Evolutionary conservation across 768 basidiomycete genomes (phyloP).

Genomic region (Pleurotus cornucopiae): DNA sequence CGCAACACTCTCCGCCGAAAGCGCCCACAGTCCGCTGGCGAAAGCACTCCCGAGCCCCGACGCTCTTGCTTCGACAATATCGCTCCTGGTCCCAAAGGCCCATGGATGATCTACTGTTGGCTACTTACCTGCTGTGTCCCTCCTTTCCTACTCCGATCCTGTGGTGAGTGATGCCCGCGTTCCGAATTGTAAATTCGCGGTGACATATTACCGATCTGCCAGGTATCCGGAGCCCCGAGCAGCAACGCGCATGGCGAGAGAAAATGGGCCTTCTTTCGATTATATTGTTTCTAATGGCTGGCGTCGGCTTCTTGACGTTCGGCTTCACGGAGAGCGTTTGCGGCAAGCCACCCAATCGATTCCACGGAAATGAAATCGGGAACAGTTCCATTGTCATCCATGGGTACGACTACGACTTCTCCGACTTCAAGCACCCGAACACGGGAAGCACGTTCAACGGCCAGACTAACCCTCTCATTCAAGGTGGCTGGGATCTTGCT

Average conservation of each 20-base stretch:
- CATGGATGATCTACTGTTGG: conserved; percentile 95
- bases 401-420: conserved; percentile 90
- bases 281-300: conserved; percentile 82
- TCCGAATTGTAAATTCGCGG: neutral
- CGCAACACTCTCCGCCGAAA: conserved; percentile 78
- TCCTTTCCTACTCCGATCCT: conserved; percentile 64
- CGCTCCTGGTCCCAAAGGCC: conserved; percentile 84
- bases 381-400: conserved; percentile 88
- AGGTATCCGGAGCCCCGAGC: conserved; percentile 90
- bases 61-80: conserved; percentile 35
- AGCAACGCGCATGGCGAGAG: conserved; percentile 96
- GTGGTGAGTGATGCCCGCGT: conserved; percentile 51
- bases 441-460: conserved; percentile 71
- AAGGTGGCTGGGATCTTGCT: conserved; percentile 69
- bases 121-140: conserved; percentile 84
- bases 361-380: conserved; percentile 74
- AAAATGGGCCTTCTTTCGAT: conserved; percentile 91
- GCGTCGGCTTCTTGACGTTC: conserved; percentile 96
- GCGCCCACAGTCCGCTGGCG: conserved; percentile 41
- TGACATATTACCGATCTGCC: neutral
- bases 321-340: conserved; percentile 96
- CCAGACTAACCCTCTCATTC: conserved; percentile 76
- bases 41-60: conserved; percentile 32
- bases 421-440: conserved; percentile 78
- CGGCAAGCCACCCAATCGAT: conserved; percentile 80